Base-by-base conservation (phyloP, 2,329 filamentous ascomycete genomes). In the Sordariomycetes sp. region DNA sequence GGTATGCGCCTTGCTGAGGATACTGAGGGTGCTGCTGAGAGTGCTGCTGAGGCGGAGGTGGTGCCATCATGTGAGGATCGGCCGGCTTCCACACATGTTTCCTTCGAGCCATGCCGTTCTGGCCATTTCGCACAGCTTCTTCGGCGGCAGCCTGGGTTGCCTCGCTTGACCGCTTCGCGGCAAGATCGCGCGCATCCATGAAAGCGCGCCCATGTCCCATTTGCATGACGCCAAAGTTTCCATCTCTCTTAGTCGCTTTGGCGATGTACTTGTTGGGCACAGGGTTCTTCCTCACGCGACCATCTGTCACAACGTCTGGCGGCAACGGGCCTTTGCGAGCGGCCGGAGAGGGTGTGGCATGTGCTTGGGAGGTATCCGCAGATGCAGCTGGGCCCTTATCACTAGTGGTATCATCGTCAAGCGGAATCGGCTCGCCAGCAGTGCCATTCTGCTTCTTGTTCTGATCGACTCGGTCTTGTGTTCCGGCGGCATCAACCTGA, bases 221-320 rank as follows among this genome's bases (percentile, higher is more conserved):
- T 37, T 77, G 72, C 66, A 80, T 76, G 26, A 79, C 71, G 30
- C 65, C 61, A 49, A 80, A 80, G 43, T 76, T 77, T 19, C 75
- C 75, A 39, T 70, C 71, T 45, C 66, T 68, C 59, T 41, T n/a
- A n/a, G 70, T 65, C 15, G 70, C 68, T 42, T 69, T 72, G 39
- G 72, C 71, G 47, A 78, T 75, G 35, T 79, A 58, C 49, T 77
- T 79, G 51, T 67, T 75, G 5, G 76, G 75, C 3, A 79, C 66
- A 2, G 74, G 70, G 40, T n/a, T n/a, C n/a, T 77, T 76, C 37
- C 70, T 53, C 32, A 57, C 47, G 21, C 54, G 52, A 21, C 53
- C 54, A 40, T n/a, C n/a, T 60, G 54, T 18, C 45, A 17, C 33
- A 33, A n/a, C n/a, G n/a, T n/a, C n/a, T n/a, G n/a, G n/a, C n/a